phyloP scores from a whole-genome alignment of 2,329 filamentous ascomycete genomes.

The Colletotrichum acutatum region DNA sequence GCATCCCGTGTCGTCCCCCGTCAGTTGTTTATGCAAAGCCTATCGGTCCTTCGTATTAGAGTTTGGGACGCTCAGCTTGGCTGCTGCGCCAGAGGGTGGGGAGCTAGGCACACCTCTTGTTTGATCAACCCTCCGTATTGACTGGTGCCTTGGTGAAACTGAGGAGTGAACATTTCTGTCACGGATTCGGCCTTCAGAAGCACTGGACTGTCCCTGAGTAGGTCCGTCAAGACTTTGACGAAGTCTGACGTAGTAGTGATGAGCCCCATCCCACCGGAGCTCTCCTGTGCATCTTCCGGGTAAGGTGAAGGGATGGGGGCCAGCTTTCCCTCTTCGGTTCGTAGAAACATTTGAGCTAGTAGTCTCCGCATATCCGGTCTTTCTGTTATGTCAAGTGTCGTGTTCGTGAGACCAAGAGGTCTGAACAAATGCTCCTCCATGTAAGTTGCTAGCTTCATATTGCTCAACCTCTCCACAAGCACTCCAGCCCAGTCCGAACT shows the following conservation, averaged over 20 bases:
- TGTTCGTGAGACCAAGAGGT: too few relatives aligned
- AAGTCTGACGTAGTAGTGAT: neutral
- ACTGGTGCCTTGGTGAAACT: neutral
- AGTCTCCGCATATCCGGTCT: too few relatives aligned
- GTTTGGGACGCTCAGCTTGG: neutral
- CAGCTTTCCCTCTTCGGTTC: too few relatives aligned
- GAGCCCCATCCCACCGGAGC: neutral
- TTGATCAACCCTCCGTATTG: conserved; percentile 2
- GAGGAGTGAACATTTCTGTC: neutral
- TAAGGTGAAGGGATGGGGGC: neutral
- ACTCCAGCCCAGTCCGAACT: conserved; percentile 44
- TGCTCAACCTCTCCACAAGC: conserved; percentile 37
- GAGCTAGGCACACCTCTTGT: neutral
- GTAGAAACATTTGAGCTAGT: too few relatives aligned
- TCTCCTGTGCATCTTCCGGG: neutral
- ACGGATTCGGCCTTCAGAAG: too few relatives aligned
- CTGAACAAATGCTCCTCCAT: neutral
- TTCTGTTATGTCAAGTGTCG: too few relatives aligned
- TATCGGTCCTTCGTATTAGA: neutral
- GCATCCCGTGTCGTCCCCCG: conserved; percentile 1
- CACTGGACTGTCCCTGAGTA: neutral
- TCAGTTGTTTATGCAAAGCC: conserved; percentile 4
- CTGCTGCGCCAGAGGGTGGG: neutral
- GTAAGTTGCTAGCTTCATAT: neutral
- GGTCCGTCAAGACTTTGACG: neutral